Evolutionary conservation across 2,329 filamentous ascomycete genomes (phyloP), one percentile per base, ranked within the genome.

Genomic region (Dichotomopilus funicola): DNA sequence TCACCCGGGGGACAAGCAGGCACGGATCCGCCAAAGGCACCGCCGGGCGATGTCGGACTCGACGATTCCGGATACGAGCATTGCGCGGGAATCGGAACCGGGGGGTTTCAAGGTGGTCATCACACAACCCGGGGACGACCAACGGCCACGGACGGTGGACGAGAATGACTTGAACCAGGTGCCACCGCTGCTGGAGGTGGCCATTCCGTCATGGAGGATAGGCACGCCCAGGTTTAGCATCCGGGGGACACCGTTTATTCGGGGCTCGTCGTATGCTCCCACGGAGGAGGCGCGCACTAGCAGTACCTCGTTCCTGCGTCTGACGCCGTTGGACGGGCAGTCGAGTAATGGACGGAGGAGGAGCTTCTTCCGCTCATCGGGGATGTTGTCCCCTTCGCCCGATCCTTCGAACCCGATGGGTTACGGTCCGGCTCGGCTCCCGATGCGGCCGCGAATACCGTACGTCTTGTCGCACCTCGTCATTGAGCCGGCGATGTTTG

Each of bases 151-250:
- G 66, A 86, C 83, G 5, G 78, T 82, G 59, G 83, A 86, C 65
- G 81, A 82, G 63, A 57, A 78, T 44, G 72, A 76, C 62, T 61
- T 67, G 10, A 63, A 70, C 13, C 66, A 68, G 19, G 19, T 27
- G 42, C 70, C 75, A 41, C 83, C 82, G 10, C 72, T 83, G 38
- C 75, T 95, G 50, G 82, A 91, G 62, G 80, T 92, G 44, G 78
- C 84, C 27, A 95, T 96, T 50, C 91, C 91, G 38, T 86, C 88
- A 55, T 95, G 91, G 77, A 85, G 86, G 61, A 75, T 96, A 55
- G 91, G 91, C 10, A 88, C 86, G 1, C 89, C 90, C 13, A 82
- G 84, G 56, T 95, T 96, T 70, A 92, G 87, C 60, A 73, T 81
- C 52, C 80, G 81, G 63, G 90, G 90, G 9, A 91, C 87, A 2